Conservation (phyloP, 2,329 filamentous ascomycete genomes). For the Hymenoscyphus fructigenus region DNA sequence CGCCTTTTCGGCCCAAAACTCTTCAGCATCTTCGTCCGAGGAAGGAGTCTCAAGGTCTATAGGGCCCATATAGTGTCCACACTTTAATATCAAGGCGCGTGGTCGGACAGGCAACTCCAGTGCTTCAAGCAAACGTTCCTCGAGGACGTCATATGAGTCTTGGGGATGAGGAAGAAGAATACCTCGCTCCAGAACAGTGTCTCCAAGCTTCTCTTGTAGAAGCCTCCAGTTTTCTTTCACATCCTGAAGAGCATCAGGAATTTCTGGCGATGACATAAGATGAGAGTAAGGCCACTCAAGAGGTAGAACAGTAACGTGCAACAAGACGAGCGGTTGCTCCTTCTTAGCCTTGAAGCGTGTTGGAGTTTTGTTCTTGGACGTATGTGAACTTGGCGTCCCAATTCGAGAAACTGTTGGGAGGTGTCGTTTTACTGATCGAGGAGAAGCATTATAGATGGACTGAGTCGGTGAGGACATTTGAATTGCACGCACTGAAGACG, state of each 20-base stretch:
- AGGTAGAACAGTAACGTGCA: conserved; percentile 76
- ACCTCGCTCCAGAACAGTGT: conserved; percentile 71
- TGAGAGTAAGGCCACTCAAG: conserved; percentile 64
- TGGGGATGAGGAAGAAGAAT: conserved; percentile 76
- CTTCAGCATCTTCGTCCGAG: conserved; percentile 33
- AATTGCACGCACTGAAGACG: conserved; percentile 67
- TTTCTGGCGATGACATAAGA: conserved; percentile 47
- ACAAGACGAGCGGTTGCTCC: conserved; percentile 67
- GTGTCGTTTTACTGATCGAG: conserved; percentile 51
- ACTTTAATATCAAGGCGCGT: conserved; percentile 69
- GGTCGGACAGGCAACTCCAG: conserved; percentile 65
- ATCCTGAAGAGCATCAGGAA: conserved; percentile 48
- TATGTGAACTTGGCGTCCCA: conserved; percentile 49
- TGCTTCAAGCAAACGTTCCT: conserved; percentile 74
- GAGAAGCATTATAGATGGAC: conserved; percentile 56
- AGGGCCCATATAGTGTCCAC: conserved; percentile 72
- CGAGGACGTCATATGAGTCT: conserved; percentile 76
- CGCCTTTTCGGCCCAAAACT: conserved; percentile 15
- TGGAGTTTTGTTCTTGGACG: conserved; percentile 45
- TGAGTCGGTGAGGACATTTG: conserved; percentile 69
- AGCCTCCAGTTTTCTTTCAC: conserved; percentile 65
- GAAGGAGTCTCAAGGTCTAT: conserved; percentile 25
- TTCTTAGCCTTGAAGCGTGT: conserved; percentile 56
- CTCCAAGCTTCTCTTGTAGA: conserved; percentile 67
- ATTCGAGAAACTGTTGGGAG: conserved; percentile 53